Evolutionary conservation across 208 protist genomes (phyloP).

Genomic region (Herpetomonas samuelpessoai): DNA sequence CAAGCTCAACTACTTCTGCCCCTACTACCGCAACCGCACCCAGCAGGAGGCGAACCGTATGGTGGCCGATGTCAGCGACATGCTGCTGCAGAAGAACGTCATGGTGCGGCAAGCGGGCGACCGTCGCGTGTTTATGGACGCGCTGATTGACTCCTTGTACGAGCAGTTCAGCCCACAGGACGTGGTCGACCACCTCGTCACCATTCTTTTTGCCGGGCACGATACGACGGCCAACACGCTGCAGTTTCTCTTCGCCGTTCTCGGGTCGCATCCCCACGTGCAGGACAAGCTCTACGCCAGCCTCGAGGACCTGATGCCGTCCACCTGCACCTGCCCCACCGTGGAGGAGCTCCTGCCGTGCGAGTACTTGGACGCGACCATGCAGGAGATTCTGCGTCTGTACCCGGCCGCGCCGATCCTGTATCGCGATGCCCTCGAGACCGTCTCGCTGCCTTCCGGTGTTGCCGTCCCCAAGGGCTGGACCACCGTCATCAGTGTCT

Average conservation of each 20-base stretch:
- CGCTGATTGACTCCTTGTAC: constrained; percentile 40
- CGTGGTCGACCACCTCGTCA: constrained; percentile 50
- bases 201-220: constrained; percentile 58
- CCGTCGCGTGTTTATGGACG: constrained; percentile 37
- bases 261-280: constrained; percentile 26
- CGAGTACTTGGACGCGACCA: constrained; percentile 46
- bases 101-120: constrained; percentile 11
- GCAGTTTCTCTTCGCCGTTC: constrained; percentile 44
- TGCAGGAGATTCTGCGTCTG: constrained; percentile 44
- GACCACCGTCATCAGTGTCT: constrained; percentile 48
- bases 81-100: constrained; percentile 34
- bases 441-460: constrained; percentile 42
- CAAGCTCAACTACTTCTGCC: constrained; percentile 57
- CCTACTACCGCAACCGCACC: constrained; percentile 32
- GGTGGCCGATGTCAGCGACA: constrained; percentile 27
- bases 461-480: constrained; percentile 40
- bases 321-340: constrained; percentile 27
- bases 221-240: constrained; percentile 55
- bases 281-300: constrained; percentile 39
- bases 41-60: constrained; percentile 27
- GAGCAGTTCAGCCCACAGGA: constrained; percentile 32
- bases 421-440: constrained; percentile 45
- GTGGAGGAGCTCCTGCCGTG: constrained; percentile 45
- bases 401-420: constrained; percentile 54
- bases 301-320: constrained; percentile 40